These are phyloP conservation scores for Xylaria venustula DNA, from an alignment of 495 filamentous ascomycete species.

Conservation along the genomic window DNA sequence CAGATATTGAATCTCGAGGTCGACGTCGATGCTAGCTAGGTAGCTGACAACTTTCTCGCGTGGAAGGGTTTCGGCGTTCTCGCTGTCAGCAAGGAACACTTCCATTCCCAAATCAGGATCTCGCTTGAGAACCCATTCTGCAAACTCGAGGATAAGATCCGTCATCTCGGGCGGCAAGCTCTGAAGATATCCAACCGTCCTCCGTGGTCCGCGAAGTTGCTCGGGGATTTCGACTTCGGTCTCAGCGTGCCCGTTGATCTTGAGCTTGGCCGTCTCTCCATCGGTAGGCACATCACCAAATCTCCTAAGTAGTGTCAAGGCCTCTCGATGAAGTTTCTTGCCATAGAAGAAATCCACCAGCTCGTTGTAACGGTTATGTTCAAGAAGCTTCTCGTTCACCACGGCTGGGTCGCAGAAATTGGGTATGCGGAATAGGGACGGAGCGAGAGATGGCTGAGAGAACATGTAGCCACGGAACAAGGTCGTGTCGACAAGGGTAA, in stretches of 20 bases:
- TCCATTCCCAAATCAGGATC: constrained; percentile 87
- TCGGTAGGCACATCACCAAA: constrained; percentile 76
- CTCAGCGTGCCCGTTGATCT: constrained; percentile 28
- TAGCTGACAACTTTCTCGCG: constrained; percentile 72
- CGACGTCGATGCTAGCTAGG: constrained; percentile 63
- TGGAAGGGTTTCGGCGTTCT: constrained; percentile 89
- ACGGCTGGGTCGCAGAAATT: constrained; percentile 98
- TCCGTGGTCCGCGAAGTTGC: constrained; percentile 73
- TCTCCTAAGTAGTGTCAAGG: constrained; percentile 74
- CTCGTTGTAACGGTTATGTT: constrained; percentile 86
- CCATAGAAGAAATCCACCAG: constrained; percentile 96
- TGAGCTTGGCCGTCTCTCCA: constrained; percentile 22
- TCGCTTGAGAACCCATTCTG: constrained; percentile 76
- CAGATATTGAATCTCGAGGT: constrained; percentile 77
- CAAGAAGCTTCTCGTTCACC: constrained; percentile 87
- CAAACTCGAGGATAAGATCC: constrained; percentile 88
- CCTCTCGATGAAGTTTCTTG: constrained; percentile 87
- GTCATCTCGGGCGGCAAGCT: constrained; percentile 82
- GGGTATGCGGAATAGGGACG: constrained; percentile 88
- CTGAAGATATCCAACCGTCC: constrained; percentile 88
- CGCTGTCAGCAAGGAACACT: constrained; percentile 88
- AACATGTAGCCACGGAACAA: constrained; percentile 94
- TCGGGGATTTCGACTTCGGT: constrained; percentile 51
- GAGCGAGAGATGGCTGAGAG: constrained; percentile 76
- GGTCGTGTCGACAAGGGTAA: constrained; percentile 84